A percentile compares a stretch with the other conserved stretches of the same genome.
Conservation (phyloP, 2,329 filamentous ascomycete genomes). For the Phyllosticta citribraziliensis region DNA sequence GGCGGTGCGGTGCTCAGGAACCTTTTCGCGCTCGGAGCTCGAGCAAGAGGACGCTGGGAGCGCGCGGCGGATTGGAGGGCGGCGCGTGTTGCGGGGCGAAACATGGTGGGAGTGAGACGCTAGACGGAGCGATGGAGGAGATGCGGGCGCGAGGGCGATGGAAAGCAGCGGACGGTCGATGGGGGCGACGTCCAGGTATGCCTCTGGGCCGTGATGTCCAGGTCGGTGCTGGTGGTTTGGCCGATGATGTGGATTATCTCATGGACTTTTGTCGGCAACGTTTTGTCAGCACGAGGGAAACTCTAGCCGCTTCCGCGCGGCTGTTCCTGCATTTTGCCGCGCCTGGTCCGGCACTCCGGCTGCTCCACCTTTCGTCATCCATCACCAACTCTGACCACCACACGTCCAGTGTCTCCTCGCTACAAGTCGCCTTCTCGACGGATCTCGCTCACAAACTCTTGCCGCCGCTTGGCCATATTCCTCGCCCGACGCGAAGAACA, state of each 20-base stretch:
- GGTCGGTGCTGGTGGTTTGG: background rate
- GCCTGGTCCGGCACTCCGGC: background rate
- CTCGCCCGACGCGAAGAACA: too few species aligned
- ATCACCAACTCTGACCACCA: background rate
- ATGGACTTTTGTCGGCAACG: background rate
- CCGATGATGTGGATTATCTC: background rate
- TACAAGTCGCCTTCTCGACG: too few species aligned
- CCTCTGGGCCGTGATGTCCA: background rate
- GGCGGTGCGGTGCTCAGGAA: conserved; percentile 50
- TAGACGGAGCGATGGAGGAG: background rate
- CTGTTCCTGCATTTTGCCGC: background rate
- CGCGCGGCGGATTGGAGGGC: conserved; percentile 23
- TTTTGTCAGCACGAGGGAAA: background rate
- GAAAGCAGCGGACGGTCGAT: background rate
- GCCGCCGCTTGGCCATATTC: too few species aligned
- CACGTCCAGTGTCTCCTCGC: too few species aligned
- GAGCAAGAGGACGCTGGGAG: conserved; percentile 27
- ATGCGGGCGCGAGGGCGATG: background rate
- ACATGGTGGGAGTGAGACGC: conserved; percentile 33
- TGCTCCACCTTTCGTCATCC: background rate
- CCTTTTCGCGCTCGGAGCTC: conserved; percentile 26
- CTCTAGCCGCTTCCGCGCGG: background rate
- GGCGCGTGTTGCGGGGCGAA: conserved; percentile 40
- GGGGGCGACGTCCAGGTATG: background rate
- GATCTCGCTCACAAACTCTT: too few species aligned